A percentile compares a stretch with the other conserved stretches of the same genome.
phyloP scores from a whole-genome alignment of 768 basidiomycete genomes.

The Leucosporidium yakuticum region DNA sequence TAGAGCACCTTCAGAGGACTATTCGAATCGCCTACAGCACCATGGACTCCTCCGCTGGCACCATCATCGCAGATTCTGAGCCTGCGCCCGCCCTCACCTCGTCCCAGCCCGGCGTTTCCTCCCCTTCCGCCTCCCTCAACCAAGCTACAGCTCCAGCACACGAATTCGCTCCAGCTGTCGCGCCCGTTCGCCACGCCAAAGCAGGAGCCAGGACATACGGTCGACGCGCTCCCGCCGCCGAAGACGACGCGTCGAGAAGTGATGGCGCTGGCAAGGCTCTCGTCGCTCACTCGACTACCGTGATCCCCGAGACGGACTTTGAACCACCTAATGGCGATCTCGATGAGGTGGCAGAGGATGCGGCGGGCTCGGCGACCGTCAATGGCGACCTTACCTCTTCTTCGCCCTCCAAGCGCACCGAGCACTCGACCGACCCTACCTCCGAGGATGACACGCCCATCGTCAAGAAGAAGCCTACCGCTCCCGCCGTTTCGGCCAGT shows the following conservation, averaged over 20 bases:
- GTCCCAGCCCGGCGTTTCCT: too few species aligned
- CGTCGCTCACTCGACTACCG: constrained; percentile 1
- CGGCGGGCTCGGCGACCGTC: background rate
- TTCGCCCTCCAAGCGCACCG: constrained; percentile 7
- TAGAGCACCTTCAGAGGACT: too few species aligned
- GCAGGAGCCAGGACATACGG: background rate
- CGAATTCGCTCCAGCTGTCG: background rate
- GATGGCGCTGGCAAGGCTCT: background rate
- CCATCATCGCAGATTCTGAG: too few species aligned
- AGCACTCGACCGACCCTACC: constrained; percentile 30
- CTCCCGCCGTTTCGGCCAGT: background rate
- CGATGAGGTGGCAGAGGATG: background rate
- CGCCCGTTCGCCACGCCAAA: background rate
- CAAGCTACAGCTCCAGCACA: too few species aligned
- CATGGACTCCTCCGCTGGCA: too few species aligned
- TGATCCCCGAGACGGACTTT: constrained; percentile 23
- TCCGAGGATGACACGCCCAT: constrained; percentile 14
- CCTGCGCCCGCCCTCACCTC: too few species aligned
- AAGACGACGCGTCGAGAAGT: background rate
- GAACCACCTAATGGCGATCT: background rate
- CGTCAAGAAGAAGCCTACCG: background rate
- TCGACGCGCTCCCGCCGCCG: background rate
- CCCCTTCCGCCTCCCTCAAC: too few species aligned
- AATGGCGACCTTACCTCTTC: background rate
- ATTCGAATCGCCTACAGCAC: too few species aligned